These are phyloP conservation scores for Fusarium sp. DNA, from an alignment of 2,329 filamentous ascomycete genomes.

Conservation along the genomic window DNA sequence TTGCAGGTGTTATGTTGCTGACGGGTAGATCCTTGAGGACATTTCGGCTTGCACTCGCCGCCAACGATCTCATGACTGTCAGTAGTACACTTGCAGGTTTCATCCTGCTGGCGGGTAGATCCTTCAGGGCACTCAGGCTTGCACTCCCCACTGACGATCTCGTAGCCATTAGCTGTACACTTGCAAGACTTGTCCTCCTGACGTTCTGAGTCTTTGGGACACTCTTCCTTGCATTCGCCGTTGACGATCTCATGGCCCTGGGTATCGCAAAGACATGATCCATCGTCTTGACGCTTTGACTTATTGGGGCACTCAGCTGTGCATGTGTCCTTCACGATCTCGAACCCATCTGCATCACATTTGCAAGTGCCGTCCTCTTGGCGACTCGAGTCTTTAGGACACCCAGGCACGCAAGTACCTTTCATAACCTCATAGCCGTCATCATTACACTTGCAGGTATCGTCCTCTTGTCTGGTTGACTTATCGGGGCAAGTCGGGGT, in stretches of 20 bases:
- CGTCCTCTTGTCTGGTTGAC: not conserved
- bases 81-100: not conserved
- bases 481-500: fast-evolving
- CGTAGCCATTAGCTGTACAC: not conserved
- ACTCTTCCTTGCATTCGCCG: not conserved
- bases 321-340: not conserved
- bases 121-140: not conserved
- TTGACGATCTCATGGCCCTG: not conserved
- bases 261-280: not conserved
- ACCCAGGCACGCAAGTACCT: not conserved
- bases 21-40: not conserved
- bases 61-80: not conserved
- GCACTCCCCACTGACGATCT: not conserved
- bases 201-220: not conserved
- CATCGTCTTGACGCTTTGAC: not conserved
- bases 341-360: not conserved
- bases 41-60: not conserved
- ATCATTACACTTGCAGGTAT: not conserved
- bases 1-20: not conserved
- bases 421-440: not conserved
- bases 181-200: not conserved
- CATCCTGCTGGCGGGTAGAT: not conserved
- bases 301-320: not conserved
- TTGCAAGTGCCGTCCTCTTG: not conserved
- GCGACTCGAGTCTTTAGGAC: fast-evolving